Conservation (phyloP, 2,329 filamentous ascomycete species). For the Drechslerella dactyloides region DNA sequence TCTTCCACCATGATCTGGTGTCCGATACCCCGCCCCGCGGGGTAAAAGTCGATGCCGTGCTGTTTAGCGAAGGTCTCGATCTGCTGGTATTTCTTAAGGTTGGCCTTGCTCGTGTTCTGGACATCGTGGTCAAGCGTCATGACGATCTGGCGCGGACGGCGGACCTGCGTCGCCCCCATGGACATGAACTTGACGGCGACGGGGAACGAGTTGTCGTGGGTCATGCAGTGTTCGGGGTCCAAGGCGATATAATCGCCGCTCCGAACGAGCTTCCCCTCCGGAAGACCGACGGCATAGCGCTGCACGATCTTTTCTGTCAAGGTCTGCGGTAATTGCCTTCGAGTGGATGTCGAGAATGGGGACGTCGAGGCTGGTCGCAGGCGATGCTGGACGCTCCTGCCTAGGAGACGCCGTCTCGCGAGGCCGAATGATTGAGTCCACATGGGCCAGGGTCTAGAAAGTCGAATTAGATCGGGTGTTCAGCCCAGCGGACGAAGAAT, state of each 20-base stretch:
- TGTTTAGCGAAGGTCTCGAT: constrained; percentile 82
- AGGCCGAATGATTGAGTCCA: no score
- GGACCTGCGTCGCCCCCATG: constrained; percentile 76
- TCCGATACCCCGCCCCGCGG: constrained; percentile 79
- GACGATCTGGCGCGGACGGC: constrained; percentile 75
- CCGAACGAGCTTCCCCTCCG: constrained; percentile 75
- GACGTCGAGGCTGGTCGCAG: no score
- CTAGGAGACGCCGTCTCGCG: no score
- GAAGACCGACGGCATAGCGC: constrained; percentile 75
- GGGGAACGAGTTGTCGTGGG: constrained; percentile 83
- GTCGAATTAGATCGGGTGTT: no score
- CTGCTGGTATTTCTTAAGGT: constrained; percentile 79
- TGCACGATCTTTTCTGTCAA: constrained; percentile 94
- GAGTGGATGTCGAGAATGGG: no score
- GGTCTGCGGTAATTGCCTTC: no score
- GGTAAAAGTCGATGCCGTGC: constrained; percentile 79
- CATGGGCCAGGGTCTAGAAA: no score
- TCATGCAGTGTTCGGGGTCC: constrained; percentile 75
- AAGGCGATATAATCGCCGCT: constrained; percentile 85
- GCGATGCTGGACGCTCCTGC: no score
- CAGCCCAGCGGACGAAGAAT: no score
- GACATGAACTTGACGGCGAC: constrained; percentile 80
- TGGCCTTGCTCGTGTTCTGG: constrained; percentile 78
- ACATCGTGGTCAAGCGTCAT: constrained; percentile 89
- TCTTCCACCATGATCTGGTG: constrained; percentile 94